A percentile compares a stretch with the other conserved stretches of the same genome.
These are phyloP conservation scores for Neonectria sp. DNA, from an alignment of 2,329 filamentous ascomycete species.

Conservation along the genomic window DNA sequence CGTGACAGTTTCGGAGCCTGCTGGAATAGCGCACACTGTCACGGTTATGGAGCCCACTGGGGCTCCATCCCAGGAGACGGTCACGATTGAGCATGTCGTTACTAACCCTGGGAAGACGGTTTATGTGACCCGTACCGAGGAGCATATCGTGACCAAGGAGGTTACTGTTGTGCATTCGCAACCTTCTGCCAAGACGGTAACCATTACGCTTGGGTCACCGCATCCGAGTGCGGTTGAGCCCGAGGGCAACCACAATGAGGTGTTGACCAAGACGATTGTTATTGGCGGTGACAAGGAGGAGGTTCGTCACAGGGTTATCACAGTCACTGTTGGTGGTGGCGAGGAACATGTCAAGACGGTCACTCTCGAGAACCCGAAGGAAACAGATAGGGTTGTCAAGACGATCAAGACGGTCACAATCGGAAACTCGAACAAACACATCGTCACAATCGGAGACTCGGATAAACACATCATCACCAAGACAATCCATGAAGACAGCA, in stretches of 20 bases:
- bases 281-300: conserved; percentile 2
- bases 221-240: neutral
- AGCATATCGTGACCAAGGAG: conserved; percentile 43
- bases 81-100: conserved; percentile 43
- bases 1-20: conserved; percentile 48
- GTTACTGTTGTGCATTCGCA: conserved; percentile 32
- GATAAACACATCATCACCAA: conserved; percentile 39
- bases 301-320: conserved; percentile 13
- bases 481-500: conserved; percentile 41
- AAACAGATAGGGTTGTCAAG: neutral
- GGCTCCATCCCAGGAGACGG: conserved; percentile 43
- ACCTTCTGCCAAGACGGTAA: neutral
- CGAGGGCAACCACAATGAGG: neutral
- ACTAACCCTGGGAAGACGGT: conserved; percentile 44
- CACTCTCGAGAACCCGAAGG: neutral
- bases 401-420: conserved; percentile 2
- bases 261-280: conserved; percentile 28
- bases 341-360: neutral
- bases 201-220: neutral
- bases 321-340: conserved; percentile 5
- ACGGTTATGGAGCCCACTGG: conserved; percentile 36
- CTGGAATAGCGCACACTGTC: conserved; percentile 33
- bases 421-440: conserved; percentile 20
- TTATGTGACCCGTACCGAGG: conserved; percentile 43
- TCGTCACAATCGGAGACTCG: conserved; percentile 24